Percentiles rank a stretch among this genome's conserved stretches.
Conservation (phyloP, 257 asterid species). For the Avicennia marina region DNA sequence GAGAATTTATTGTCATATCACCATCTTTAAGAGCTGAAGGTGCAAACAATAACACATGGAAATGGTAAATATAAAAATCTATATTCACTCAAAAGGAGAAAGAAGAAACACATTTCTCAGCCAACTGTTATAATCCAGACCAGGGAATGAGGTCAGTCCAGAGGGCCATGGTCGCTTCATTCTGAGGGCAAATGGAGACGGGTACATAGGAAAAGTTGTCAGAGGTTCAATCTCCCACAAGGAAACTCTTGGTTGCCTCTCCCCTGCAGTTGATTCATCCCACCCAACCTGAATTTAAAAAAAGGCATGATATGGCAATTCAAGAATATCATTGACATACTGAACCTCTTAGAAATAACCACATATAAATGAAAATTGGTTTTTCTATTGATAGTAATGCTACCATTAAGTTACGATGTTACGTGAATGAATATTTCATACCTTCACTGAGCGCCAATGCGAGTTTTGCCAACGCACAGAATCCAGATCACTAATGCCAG, state of each 20-base stretch:
- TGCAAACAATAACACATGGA: too few species aligned
- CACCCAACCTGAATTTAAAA: slow-evolving; percentile 59
- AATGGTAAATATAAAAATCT: too few species aligned
- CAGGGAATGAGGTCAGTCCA: slow-evolving; percentile 55
- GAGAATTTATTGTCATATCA: slow-evolving; percentile 54
- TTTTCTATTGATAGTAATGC: too few species aligned
- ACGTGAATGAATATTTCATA: slow-evolving; percentile 20
- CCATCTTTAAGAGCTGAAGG: slow-evolving; percentile 61
- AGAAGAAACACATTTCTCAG: too few species aligned
- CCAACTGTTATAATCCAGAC: slow-evolving; percentile 28
- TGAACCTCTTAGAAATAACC: too few species aligned
- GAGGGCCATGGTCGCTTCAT: slow-evolving; percentile 80
- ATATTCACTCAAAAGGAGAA: too few species aligned
- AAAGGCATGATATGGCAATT: slow-evolving; percentile 4
- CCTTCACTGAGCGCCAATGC: slow-evolving; percentile 95
- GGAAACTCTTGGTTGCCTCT: slow-evolving; percentile 90
- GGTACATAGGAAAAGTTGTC: slow-evolving; percentile 87
- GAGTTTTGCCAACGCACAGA: slow-evolving; percentile 94
- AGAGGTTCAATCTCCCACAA: slow-evolving; percentile 93
- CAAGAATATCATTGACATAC: neutral
- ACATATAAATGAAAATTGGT: too few species aligned
- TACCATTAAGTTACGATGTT: too few species aligned
- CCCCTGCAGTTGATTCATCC: slow-evolving; percentile 99
- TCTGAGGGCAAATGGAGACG: slow-evolving; percentile 69
- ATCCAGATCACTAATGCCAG: slow-evolving; percentile 81